Evolutionary conservation across 352 stramenopile genomes (phyloP), one percentile per base, ranked within the genome.

Genomic region (Globisporangium acanthophoron): DNA sequence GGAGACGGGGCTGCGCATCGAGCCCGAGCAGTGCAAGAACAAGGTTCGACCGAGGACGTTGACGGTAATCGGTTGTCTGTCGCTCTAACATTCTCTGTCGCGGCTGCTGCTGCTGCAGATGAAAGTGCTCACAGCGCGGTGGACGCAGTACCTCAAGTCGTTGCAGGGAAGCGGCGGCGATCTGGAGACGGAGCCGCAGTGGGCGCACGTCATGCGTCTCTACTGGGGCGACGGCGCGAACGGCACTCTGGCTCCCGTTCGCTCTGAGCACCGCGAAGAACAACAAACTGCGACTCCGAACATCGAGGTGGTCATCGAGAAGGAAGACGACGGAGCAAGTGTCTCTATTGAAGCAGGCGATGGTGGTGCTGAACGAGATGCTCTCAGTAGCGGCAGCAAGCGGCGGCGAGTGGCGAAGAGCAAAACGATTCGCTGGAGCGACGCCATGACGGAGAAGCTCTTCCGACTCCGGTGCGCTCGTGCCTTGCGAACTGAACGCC

Each of bases 21-120:
- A 55, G 16, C 2, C 27, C 6, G 48, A 43, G 39, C 56, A 62
- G 56, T 62, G 56, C 48, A 55, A 56, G 20, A 62, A 55, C 48
- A 56, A 56, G 48, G 56, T 62, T 6, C 37, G 21, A 7, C n/a
- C n/a, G n/a, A n/a, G n/a, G n/a, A n/a, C n/a, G n/a, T n/a, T n/a
- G n/a, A n/a, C n/a, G n/a, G n/a, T n/a, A n/a, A n/a, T n/a, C n/a
- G n/a, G n/a, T n/a, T n/a, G n/a, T n/a, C n/a, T n/a, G n/a, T n/a
- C n/a, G n/a, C n/a, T n/a, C n/a, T n/a, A n/a, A n/a, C n/a, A n/a
- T n/a, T n/a, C 5, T 44, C 15, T 37, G 3, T n/a, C 12, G 3
- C 2, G n/a, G n/a, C 9, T 48, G 20, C 31, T 37, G 9, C 37
- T 47, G 3, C 16, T 46, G 35, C 24, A 57, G 52, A 46, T 46